A percentile compares a stretch with the other conserved stretches of the same genome.
Evolutionary conservation across 2,329 filamentous ascomycete genomes (phyloP).

Genomic region (Stagonosporopsis vannaccii): DNA sequence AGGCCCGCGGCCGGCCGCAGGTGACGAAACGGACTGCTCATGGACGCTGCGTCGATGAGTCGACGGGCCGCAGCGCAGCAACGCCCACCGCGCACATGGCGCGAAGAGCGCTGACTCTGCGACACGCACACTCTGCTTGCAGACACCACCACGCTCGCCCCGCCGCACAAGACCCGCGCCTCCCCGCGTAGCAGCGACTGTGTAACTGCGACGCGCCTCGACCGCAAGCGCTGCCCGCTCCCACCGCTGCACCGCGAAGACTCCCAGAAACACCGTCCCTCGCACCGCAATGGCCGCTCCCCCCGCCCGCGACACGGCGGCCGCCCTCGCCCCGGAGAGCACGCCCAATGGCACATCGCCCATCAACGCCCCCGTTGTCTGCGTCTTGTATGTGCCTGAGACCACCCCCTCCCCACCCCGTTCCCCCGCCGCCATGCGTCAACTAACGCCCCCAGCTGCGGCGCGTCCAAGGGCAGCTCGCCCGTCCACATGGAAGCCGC

Average conservation of each 20-base stretch:
- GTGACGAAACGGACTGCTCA: constrained; percentile 25
- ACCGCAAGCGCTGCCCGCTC: constrained; percentile 4
- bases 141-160: too few species aligned
- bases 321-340: neutral
- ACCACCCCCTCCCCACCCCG: neutral
- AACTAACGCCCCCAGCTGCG: constrained; percentile 67
- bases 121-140: neutral
- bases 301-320: constrained; percentile 27
- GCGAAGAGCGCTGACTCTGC: neutral
- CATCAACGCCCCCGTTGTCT: constrained; percentile 70
- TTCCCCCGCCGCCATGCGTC: too few species aligned
- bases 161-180: too few species aligned
- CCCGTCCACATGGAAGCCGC: constrained; percentile 81
- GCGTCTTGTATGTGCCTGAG: constrained; percentile 75
- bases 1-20: constrained; percentile 13
- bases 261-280: neutral
- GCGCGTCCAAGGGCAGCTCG: constrained; percentile 75
- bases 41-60: constrained; percentile 12
- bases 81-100: too few species aligned
- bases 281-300: neutral
- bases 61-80: neutral
- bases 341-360: constrained; percentile 18
- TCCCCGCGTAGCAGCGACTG: neutral
- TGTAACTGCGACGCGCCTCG: neutral
- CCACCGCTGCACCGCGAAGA: neutral